These are phyloP conservation scores for Trypanosoma brucei DNA, from an alignment of 208 protist species.

Conservation along the genomic window DNA sequence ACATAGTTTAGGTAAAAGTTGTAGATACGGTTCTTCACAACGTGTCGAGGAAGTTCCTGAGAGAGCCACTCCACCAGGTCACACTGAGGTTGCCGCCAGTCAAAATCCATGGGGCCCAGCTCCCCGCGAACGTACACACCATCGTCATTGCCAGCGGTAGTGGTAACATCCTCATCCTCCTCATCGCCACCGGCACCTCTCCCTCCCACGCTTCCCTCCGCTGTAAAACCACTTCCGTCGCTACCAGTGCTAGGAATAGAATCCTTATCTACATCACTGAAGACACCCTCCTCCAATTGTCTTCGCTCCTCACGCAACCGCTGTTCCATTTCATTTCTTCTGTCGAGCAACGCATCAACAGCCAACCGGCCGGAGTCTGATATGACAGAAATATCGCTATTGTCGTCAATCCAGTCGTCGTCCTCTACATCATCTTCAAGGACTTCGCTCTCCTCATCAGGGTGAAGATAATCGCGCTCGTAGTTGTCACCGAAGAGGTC, in stretches of 20 bases:
- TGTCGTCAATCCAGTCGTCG: constrained; percentile 78
- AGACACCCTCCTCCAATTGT: constrained; percentile 76
- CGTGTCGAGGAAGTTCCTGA: constrained; percentile 79
- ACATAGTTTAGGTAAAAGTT: constrained; percentile 91
- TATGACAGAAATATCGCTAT: constrained; percentile 69
- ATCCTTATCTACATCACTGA: constrained; percentile 72
- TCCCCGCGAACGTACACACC: constrained; percentile 71
- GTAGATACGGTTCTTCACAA: constrained; percentile 89
- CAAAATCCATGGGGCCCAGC: constrained; percentile 71
- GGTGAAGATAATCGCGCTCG: constrained; percentile 82
- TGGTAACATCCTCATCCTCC: constrained; percentile 27
- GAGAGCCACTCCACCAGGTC: constrained; percentile 88
- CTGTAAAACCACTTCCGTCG: constrained; percentile 10
- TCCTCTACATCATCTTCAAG: constrained; percentile 58
- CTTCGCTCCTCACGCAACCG: constrained; percentile 56
- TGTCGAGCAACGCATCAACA: constrained; percentile 75
- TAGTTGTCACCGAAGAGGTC: constrained; percentile 88
- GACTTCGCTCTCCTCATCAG: constrained; percentile 76
- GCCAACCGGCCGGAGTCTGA: constrained; percentile 64
- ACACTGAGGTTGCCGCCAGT: constrained; percentile 85
- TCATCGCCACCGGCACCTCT: constrained; percentile 17
- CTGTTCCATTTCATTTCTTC: constrained; percentile 54
- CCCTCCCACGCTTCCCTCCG: constrained; percentile 3
- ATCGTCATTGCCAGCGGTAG: constrained; percentile 15
- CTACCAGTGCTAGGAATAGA: constrained; percentile 23